Percentiles rank a stretch among this genome's conserved stretches.
These are phyloP conservation scores for Leptographium radiaticola DNA, from an alignment of 2,329 filamentous ascomycete genomes.

Conservation along the genomic window DNA sequence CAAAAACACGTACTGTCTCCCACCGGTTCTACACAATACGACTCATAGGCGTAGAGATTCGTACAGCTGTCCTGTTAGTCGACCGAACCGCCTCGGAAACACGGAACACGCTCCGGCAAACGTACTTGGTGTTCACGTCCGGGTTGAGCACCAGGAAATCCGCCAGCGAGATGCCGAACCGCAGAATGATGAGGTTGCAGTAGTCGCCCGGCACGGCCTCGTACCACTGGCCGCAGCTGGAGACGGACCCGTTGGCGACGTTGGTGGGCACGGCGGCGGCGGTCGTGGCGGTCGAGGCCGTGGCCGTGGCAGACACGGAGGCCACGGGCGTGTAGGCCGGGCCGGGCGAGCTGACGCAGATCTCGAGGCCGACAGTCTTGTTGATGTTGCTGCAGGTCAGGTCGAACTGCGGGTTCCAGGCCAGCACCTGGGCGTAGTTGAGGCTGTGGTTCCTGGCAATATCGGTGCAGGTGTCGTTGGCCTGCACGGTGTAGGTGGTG, in stretches of 20 bases:
- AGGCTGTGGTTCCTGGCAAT: not conserved
- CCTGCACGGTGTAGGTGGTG: not conserved
- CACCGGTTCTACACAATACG: no score
- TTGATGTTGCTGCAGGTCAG: not conserved
- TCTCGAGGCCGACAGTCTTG: not conserved
- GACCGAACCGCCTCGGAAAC: no score
- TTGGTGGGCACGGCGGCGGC: not conserved
- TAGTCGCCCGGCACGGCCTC: not conserved
- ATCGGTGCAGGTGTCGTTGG: not conserved
- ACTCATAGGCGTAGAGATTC: no score
- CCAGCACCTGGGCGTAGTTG: not conserved
- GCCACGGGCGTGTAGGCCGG: not conserved
- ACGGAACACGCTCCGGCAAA: no score
- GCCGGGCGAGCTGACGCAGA: not conserved
- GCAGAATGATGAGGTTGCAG: not conserved
- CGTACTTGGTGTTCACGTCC: no score
- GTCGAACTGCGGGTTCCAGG: not conserved
- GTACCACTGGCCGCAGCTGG: not conserved
- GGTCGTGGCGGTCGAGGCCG: not conserved
- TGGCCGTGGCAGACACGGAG: not conserved
- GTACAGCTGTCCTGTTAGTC: no score
- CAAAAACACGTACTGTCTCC: no score
- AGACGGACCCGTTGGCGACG: not conserved
- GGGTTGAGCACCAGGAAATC: not conserved
- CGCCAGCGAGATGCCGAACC: not conserved